phyloP scores from a whole-genome alignment of 2,329 filamentous ascomycete species.

The Aspergillus glaucus region DNA sequence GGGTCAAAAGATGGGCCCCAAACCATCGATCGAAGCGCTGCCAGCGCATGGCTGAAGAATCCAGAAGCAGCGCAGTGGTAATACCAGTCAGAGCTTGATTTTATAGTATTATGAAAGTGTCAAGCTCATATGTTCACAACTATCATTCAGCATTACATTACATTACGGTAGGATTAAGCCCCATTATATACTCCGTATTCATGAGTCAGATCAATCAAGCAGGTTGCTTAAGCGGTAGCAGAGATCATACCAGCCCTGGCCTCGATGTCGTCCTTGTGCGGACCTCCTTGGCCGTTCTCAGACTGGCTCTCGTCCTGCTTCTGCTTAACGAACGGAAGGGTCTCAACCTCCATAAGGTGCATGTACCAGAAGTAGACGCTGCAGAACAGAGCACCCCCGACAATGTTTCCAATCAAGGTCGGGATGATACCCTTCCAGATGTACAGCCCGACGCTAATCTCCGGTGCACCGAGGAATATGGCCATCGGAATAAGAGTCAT shows the following conservation, averaged over 20 bases:
- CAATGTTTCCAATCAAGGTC: constrained; percentile 47
- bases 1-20: too few species aligned
- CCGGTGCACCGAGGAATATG: constrained; percentile 44
- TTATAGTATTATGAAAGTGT: too few species aligned
- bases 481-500: constrained; percentile 51
- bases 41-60: too few species aligned
- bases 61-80: too few species aligned
- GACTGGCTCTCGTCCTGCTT: constrained; percentile 1
- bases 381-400: constrained; percentile 50
- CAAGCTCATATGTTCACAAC: too few species aligned
- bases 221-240: background rate
- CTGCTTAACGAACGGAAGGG: constrained; percentile 10
- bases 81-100: too few species aligned
- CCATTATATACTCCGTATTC: too few species aligned
- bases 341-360: constrained; percentile 27
- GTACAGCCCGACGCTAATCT: constrained; percentile 45
- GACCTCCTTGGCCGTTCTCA: background rate
- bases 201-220: background rate
- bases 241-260: background rate
- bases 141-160: too few species aligned
- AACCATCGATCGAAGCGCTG: too few species aligned
- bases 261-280: background rate
- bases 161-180: too few species aligned
- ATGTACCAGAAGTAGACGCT: constrained; percentile 47
- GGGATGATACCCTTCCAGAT: constrained; percentile 56